Evolutionary conservation across 2,329 filamentous ascomycete genomes (phyloP), one percentile per base, ranked within the genome.

Genomic region (Trichoderma semiorbis): DNA sequence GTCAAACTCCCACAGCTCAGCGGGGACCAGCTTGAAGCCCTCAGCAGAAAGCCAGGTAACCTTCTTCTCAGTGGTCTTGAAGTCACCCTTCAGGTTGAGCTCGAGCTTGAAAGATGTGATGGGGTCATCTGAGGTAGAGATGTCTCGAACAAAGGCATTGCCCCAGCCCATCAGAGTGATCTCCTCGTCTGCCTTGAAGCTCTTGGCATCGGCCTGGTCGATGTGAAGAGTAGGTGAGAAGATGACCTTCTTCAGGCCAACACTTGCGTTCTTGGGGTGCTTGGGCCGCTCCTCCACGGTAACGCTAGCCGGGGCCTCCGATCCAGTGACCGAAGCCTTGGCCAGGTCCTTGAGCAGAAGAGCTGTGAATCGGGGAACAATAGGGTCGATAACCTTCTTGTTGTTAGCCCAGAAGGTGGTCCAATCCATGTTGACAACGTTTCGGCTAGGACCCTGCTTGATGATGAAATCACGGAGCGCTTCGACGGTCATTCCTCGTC

Each of bases 151-250:
- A 75, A 94, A 89, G 14, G 92, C 93, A 78, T 97, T 97, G 76
- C 95, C 96, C 95, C 95, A 98, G 81, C 92, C 92, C 95, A 98
- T 98, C 55, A 98, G 87, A 0, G 95, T 98, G 77, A 98, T 93
- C 82, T 98, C 95, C 84, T 98, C 95, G 78, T 92, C 91, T 73
- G 92, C 87, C 77, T 90, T 92, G 83, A 98, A 97, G 30, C 88
- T 88, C 80, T 91, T 91, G 73, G 92, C 93, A 77, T 98, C 95
- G 60, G 87, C 92, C 82, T 98, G 95, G 79, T 98, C 95, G 67
- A 98, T 84, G 73, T 96, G 85, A 75, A 98, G 85, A 74, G 90
- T 87, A 71, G 88, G 87, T 79, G 92, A 93, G 81, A 91, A 97
- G 30, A 89, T 87, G 6, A 97, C 93, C 83, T 93, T 93, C 88